Evolutionary conservation across 169 alveolate genomes (phyloP).

Genomic region (Cryptosporidium meleagridis): DNA sequence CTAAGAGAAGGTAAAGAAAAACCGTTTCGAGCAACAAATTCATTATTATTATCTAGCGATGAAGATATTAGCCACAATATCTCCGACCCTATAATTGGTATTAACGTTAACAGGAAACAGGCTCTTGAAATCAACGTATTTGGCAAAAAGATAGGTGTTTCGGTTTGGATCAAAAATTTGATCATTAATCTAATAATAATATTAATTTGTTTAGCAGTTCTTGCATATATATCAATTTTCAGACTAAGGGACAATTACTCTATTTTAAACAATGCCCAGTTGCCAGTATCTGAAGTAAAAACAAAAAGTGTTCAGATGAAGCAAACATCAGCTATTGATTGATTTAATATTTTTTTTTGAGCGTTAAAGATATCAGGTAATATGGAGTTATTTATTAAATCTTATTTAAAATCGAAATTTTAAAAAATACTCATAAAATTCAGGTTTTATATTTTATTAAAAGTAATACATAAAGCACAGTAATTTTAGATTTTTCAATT

Average conservation of each 20-base stretch:
- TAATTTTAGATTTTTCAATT: not conserved
- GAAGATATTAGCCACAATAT: conserved; percentile 46
- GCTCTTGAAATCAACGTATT: not conserved
- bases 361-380: not conserved
- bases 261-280: not conserved
- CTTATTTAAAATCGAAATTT: not conserved
- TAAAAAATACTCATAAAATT: not conserved
- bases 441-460: not conserved
- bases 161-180: conserved; percentile 39
- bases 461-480: not conserved
- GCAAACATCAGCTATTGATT: conserved; percentile 52
- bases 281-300: conserved; percentile 6
- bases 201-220: not conserved
- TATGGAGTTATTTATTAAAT: not conserved
- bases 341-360: not conserved
- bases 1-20: conserved; percentile 63
- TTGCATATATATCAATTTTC: conserved; percentile 30
- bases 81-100: not conserved
- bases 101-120: not conserved
- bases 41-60: conserved; percentile 33
- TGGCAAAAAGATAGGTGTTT: conserved; percentile 7
- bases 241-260: conserved; percentile 14
- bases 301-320: conserved; percentile 59
- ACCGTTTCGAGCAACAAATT: conserved; percentile 47
- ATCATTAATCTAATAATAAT: conserved; percentile 10